Base-by-base conservation (phyloP, 768 basidiomycete species). In the Calocera viscosa region DNA sequence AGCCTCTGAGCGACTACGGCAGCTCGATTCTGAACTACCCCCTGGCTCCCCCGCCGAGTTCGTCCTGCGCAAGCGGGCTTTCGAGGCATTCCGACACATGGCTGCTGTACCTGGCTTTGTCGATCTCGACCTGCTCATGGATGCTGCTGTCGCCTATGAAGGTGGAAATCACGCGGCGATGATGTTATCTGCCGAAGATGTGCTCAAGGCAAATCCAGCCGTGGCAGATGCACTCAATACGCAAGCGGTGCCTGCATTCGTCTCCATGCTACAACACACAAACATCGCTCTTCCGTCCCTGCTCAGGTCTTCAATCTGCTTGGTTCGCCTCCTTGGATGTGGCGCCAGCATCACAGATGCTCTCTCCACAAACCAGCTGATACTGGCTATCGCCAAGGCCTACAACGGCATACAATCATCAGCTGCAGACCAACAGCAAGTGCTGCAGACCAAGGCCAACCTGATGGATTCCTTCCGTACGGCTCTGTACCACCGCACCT, bases 381-480 rank as follows among this genome's bases (percentile, higher is more conserved):
- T 86, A 16, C 67, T 84, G 2, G 80, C 83, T 0, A 76, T 90
- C 1, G 87, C 86, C 1, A 77, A 73, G 2, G 78, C 82, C 1
- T 90, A 91, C 69, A 84, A 86, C 67, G 73, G 77, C 2, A 86
- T 84, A 5, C 80, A 91, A 33, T 71, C 80, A 0, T 67, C 80
- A 12, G 76, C 87, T 41, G 82, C 86, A 0, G 78, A 78, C 17
- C 82, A 84, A 0, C 84, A 88, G 69, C 78, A 77, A 16, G 88
- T 87, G 83, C 78, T 90, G 5, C 82, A 86, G 67, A 85, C 86
- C 1, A 91, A 91, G 76, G 85, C 88, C 8, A 82, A 84, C 24
- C 76, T 90, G 28, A 75, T 91, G 22, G 89, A 91, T 69, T 73
- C 80, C 1, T 87, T 89, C 74, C 43, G 43, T 19, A 47, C 24